phyloP scores from a whole-genome alignment of 352 stramenopile genomes.

The Peronospora farinosa region DNA sequence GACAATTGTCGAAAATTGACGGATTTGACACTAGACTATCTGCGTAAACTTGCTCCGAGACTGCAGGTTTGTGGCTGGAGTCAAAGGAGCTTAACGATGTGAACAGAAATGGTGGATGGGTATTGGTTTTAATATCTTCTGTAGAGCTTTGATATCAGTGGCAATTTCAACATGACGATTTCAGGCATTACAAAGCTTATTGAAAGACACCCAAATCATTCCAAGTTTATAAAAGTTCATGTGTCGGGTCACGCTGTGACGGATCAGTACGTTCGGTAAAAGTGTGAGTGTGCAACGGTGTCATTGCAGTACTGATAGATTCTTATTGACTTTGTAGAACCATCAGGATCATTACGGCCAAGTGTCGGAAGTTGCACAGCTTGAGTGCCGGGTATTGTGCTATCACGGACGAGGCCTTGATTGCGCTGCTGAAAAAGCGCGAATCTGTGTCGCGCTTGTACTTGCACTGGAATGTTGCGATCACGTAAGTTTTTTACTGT shows the following conservation, averaged over 20 bases:
- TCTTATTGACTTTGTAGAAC: slow-evolving; percentile 37
- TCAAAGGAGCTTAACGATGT: background rate
- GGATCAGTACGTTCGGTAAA: slow-evolving; percentile 50
- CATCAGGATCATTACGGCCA: slow-evolving; percentile 81
- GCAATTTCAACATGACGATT: slow-evolving; percentile 89
- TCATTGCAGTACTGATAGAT: background rate
- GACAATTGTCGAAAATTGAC: slow-evolving; percentile 88
- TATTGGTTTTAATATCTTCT: background rate
- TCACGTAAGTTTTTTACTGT: slow-evolving; percentile 55
- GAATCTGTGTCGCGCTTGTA: slow-evolving; percentile 70
- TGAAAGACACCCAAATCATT: slow-evolving; percentile 86
- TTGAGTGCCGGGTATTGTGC: slow-evolving; percentile 80
- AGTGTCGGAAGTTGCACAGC: slow-evolving; percentile 86
- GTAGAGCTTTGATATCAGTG: slow-evolving; percentile 79
- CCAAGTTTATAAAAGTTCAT: slow-evolving; percentile 83
- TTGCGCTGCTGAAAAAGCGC: slow-evolving; percentile 77
- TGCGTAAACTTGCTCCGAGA: slow-evolving; percentile 74
- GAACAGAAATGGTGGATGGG: background rate
- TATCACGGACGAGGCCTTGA: slow-evolving; percentile 81
- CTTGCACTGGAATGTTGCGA: slow-evolving; percentile 83
- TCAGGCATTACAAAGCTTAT: slow-evolving; percentile 81
- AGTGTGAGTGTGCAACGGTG: background rate
- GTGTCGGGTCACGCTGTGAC: slow-evolving; percentile 78
- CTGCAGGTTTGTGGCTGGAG: slow-evolving; percentile 48
- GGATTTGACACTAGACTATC: slow-evolving; percentile 63